Evolutionary conservation across 2,329 filamentous ascomycete genomes (phyloP), one percentile per base, ranked within the genome.

Genomic region (Penicillium concentricum): DNA sequence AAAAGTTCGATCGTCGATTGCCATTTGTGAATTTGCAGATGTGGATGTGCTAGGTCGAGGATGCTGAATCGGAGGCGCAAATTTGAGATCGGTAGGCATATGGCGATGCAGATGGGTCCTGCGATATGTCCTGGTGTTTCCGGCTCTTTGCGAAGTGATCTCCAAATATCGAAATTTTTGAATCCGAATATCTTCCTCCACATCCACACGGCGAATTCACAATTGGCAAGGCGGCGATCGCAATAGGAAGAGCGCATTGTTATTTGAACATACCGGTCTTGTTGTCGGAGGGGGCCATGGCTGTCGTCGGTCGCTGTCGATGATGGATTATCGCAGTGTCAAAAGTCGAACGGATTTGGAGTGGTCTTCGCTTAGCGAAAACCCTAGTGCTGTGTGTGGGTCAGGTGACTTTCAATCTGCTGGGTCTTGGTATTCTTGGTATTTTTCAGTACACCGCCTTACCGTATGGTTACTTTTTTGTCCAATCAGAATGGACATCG

Each of bases 271-370:
- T 72, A 80, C 78, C 75, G 76, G 78, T 76, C 74, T 79, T 79
- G 69, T 69, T 78, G 54, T 56, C 48, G 67, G 76, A 76, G 67
- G 77, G 77, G 68, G 76, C 76, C 76, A 78, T 78, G 70, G 74
- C 74, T 77, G 73, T 76, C 74, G 73, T 75, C 72, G 54, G 54
- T 56, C 68, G 75, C 70, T 72, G 70, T 73, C 69, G 71, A 56
- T 74, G 69, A 66, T 76, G 69, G 46, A 70, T 75, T 75, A 72
- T 76, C 74, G 72, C 73, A 72, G 69, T 73, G 72, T 76, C 71
- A 67, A 70, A 63, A 64, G 67, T 73, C 69, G 63, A 72, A 71
- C 65, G 38, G 49, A 72, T 65, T 73, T 73, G 69, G 64, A 65
- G 69, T 67, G 69, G 71, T 63, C 65, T 71, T 74, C 72, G 71